Evolutionary conservation across 2,329 filamentous ascomycete genomes (phyloP).

Genomic region (Botrytis porri): DNA sequence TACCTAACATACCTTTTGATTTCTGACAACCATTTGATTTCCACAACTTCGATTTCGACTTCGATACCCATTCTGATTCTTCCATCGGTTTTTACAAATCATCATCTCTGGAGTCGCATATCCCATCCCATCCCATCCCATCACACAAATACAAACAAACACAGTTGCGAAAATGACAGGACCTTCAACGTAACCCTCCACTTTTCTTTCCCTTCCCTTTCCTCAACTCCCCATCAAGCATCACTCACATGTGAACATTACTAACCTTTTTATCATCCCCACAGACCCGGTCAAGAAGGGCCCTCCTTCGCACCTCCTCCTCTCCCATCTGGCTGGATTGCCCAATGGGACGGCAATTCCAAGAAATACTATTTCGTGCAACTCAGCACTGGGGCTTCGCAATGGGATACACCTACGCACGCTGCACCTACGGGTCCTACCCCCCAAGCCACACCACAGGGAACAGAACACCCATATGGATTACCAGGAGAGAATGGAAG

Average conservation of each 20-base stretch:
- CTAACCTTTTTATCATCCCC: not conserved
- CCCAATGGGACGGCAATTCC: slow-evolving; percentile 63
- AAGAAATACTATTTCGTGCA: slow-evolving; percentile 71
- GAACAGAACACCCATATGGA: slow-evolving; percentile 60
- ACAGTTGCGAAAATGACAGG: slow-evolving; percentile 30
- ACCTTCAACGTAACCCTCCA: slow-evolving; percentile 32
- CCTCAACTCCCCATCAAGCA: not conserved
- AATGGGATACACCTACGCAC: slow-evolving; percentile 70
- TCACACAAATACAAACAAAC: not conserved
- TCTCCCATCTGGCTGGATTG: slow-evolving; percentile 65
- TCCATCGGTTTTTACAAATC: not conserved
- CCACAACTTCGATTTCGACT: not conserved
- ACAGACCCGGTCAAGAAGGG: slow-evolving; percentile 39
- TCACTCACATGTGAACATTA: slow-evolving; percentile 16
- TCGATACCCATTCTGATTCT: not conserved
- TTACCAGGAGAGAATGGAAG: slow-evolving; percentile 40
- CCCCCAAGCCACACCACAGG: slow-evolving; percentile 48
- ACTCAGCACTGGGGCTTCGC: slow-evolving; percentile 66
- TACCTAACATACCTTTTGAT: not conserved
- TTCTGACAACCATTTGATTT: not conserved
- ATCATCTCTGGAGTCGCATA: not conserved
- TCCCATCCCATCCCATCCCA: not conserved
- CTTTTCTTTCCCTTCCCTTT: slow-evolving; percentile 5
- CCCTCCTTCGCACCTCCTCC: slow-evolving; percentile 48
- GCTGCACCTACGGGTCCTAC: slow-evolving; percentile 61